These are phyloP conservation scores for Annona cherimola DNA, from an alignment of 164 flowering plant genomes.

Conservation along the genomic window DNA sequence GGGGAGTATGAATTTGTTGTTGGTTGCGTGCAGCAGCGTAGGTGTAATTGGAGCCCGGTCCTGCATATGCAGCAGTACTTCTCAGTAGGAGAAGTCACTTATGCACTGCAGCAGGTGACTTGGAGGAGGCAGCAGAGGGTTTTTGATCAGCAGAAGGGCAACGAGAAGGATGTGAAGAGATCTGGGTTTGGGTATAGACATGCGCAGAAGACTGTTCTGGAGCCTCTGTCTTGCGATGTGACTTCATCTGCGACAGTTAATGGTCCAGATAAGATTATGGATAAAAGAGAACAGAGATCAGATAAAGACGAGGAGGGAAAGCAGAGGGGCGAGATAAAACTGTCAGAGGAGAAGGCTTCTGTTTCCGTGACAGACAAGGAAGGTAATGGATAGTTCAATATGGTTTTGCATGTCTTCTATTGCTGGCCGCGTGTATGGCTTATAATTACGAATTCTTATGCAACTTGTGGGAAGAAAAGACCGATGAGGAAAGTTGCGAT, in stretches of 20 bases:
- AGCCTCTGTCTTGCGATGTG: slow-evolving; percentile 17
- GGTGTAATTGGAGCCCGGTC: slow-evolving; percentile 73
- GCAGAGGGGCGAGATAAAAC: slow-evolving; percentile 13
- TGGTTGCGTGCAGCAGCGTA: slow-evolving; percentile 60
- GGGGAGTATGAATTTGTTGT: slow-evolving; percentile 70
- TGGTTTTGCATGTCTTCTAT: not conserved
- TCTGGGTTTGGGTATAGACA: slow-evolving; percentile 31
- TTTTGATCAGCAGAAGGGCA: slow-evolving; percentile 26
- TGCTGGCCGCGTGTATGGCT: not conserved
- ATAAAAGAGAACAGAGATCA: slow-evolving; percentile 14
- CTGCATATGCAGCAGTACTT: slow-evolving; percentile 88
- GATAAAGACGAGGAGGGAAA: slow-evolving; percentile 27
- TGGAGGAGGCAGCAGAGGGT: slow-evolving; percentile 49
- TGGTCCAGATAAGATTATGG: slow-evolving; percentile 10
- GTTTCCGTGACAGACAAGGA: slow-evolving; percentile 29
- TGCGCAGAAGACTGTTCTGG: slow-evolving; percentile 27
- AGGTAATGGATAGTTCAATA: slow-evolving; percentile 27
- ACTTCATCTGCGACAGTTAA: slow-evolving; percentile 10
- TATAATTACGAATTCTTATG: not conserved
- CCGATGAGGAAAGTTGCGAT: too few relatives aligned
- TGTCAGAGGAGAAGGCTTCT: slow-evolving; percentile 21
- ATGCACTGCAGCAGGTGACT: slow-evolving; percentile 57
- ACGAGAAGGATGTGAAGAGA: slow-evolving; percentile 43
- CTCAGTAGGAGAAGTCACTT: slow-evolving; percentile 54
- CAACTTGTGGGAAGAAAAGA: not conserved